Evolutionary conservation across 2,329 filamentous ascomycete genomes (phyloP), one percentile per base, ranked within the genome.

Genomic region (Cladosporium velox): DNA sequence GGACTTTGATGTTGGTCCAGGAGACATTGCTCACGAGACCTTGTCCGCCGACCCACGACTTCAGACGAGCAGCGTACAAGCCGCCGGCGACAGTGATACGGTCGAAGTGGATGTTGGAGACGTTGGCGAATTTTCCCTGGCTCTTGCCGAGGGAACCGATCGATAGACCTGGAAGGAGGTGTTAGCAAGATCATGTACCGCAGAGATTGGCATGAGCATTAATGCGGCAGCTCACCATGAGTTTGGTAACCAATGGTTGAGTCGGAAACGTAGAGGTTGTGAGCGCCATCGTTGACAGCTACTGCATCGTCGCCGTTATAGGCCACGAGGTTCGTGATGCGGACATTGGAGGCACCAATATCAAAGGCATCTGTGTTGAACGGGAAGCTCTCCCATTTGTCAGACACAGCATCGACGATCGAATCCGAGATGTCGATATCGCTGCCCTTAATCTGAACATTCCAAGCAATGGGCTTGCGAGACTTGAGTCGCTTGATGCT

Each of bases 231-330:
- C 41, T 55, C 26, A 64, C 79, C 80, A 66, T 82, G 79, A 12
- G 77, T 78, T 70, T 80, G 77, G 63, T 80, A 82, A 15, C 80
- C 80, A 64, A 82, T 78, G 2, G 79, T 80, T 34, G 75, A 78
- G 49, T 75, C 70, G 21, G 75, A 71, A 66, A 82, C 80, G 15
- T 77, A 65, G 6, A 83, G 74, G 60, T 80, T 75, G 63, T 78
- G 71, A 4, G 79, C 76, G 3, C 76, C 77, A 8, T 74, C 72
- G n/a, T 75, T 71, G 11, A 82, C 72, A 3, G 79, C 79, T 44
- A 81, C 78, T 14, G 79, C 79, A 60, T 82, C 79, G 67, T 81
- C 80, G 8, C 80, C 80, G 64, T 82, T 81, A 69, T 76, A 81
- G 65, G 77, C 77, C 21, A 72, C 67, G n/a, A 69, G 73, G 52